These are phyloP conservation scores for Stagonosporopsis chrysanthemi DNA, from an alignment of 2,329 filamentous ascomycete species.

Conservation along the genomic window DNA sequence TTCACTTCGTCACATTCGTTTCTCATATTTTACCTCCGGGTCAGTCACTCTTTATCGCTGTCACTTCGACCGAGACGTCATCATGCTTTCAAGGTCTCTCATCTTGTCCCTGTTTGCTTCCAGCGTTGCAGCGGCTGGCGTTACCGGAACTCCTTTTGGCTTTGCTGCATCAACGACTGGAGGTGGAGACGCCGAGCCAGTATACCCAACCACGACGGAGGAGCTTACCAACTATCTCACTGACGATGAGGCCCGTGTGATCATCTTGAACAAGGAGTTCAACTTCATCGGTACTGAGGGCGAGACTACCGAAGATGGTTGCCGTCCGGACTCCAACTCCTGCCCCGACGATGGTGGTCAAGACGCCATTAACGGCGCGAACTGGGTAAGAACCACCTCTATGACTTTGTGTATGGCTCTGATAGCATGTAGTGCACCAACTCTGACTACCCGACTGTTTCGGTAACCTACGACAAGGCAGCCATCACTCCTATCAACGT, in stretches of 20 bases:
- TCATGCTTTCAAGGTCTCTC: constrained; percentile 19
- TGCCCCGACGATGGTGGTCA: constrained; percentile 64
- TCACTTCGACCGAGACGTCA: neutral
- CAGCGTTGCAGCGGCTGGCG: constrained; percentile 19
- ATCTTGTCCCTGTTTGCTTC: constrained; percentile 17
- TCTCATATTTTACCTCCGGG: constrained; percentile 3
- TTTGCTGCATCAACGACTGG: constrained; percentile 27
- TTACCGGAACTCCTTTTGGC: constrained; percentile 24
- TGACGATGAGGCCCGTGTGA: constrained; percentile 46
- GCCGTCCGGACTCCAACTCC: constrained; percentile 52
- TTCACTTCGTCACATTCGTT: constrained; percentile 13
- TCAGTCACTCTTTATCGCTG: constrained; percentile 20
- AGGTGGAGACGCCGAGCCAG: constrained; percentile 26
- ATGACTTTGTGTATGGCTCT: neutral
- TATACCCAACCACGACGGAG: constrained; percentile 21
- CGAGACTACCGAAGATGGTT: constrained; percentile 26
- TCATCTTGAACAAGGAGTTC: constrained; percentile 47
- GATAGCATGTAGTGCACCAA: constrained; percentile 19
- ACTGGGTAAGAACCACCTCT: constrained; percentile 19
- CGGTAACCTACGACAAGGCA: constrained; percentile 44
- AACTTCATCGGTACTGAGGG: constrained; percentile 38
- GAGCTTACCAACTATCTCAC: constrained; percentile 39
- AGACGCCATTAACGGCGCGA: constrained; percentile 62
- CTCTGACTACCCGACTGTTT: constrained; percentile 22
- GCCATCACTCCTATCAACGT: constrained; percentile 41